Evolutionary conservation across 2,329 filamentous ascomycete genomes (phyloP), one percentile per base, ranked within the genome.

Genomic region (Xylariaceae sp.): DNA sequence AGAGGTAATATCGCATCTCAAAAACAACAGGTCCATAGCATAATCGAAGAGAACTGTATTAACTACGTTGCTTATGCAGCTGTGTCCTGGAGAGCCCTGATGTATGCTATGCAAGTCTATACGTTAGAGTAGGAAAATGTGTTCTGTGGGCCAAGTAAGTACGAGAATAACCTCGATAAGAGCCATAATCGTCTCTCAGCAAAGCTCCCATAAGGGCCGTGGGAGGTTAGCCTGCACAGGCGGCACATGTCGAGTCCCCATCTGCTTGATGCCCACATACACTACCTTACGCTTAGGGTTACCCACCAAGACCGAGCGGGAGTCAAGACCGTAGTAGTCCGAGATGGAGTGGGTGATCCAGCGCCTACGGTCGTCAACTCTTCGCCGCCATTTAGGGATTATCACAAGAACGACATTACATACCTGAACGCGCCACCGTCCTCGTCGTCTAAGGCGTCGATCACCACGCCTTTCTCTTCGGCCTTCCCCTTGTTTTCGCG

Each of bases 301-400:
- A 29, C 86, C 87, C 1, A 88, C 81, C 0, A 89, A 89, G 57
- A 93, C 84, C 3, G 90, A 93, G 77, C 87, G 91, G 19, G 93
- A 96, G 58, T 87, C 84, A 54, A 97, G 81, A 44, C 92, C 93
- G 70, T 98, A 98, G 73, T 98, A 98, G 41, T 89, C 85, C 9
- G 91, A 93, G 61, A 98, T 93, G 55, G 90, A 89, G 74, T 98
- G 93, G 1, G 96, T 91, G 51, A 98, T 84, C 90, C 93, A 98
- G 61, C 93, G 89, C 64, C 90, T 93, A 54, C 44, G 20, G n/a
- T 26, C 19, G 58, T 62, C 26, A 32, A 37, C 23, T 26, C 9
- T 9, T 26, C 23, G 9, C 23, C 23, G 9, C 23, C 23, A 26
- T 9, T 4, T 26, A 9, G 23, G 4, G 4, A 26, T 9, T 26